A percentile compares a stretch with the other conserved stretches of the same genome.
These are phyloP conservation scores for Poteriospumella lacustris DNA, from an alignment of 108 stramenopile species.

Conservation along the genomic window DNA sequence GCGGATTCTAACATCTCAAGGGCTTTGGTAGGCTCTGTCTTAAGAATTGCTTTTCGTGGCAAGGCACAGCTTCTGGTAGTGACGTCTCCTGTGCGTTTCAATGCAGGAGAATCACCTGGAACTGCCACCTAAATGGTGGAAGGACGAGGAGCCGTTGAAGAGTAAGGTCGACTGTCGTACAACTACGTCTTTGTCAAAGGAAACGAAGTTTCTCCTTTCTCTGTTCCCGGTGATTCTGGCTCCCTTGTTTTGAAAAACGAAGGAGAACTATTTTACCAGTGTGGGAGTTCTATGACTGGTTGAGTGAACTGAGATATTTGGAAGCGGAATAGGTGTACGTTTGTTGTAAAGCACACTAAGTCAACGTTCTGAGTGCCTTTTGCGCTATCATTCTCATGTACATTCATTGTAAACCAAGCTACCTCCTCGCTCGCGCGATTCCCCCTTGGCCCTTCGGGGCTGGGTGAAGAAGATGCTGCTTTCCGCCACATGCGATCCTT, in stretches of 20 bases:
- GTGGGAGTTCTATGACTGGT: background rate
- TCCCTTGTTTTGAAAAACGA: background rate
- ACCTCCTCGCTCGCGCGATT: background rate
- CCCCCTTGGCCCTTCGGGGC: background rate
- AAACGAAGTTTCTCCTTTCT: background rate
- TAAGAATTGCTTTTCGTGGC: slow-evolving; percentile 1
- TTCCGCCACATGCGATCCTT: background rate
- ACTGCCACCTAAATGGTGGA: slow-evolving; percentile 2
- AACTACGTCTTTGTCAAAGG: slow-evolving; percentile 3
- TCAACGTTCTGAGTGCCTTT: background rate
- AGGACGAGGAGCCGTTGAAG: background rate
- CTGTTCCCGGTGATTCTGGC: slow-evolving; percentile 2
- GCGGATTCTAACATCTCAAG: background rate
- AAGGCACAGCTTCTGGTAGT: slow-evolving; percentile 13
- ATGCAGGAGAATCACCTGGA: background rate
- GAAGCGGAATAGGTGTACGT: background rate
- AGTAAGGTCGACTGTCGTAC: background rate
- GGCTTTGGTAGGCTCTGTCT: background rate
- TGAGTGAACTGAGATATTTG: background rate
- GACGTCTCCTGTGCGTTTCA: slow-evolving; percentile 10
- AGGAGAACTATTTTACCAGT: background rate
- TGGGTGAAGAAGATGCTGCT: background rate
- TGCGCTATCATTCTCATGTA: background rate
- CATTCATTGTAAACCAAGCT: background rate
- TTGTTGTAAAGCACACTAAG: background rate